Conservation (phyloP, 1,139 yeast species). For the Suhomyces wounanorum region DNA sequence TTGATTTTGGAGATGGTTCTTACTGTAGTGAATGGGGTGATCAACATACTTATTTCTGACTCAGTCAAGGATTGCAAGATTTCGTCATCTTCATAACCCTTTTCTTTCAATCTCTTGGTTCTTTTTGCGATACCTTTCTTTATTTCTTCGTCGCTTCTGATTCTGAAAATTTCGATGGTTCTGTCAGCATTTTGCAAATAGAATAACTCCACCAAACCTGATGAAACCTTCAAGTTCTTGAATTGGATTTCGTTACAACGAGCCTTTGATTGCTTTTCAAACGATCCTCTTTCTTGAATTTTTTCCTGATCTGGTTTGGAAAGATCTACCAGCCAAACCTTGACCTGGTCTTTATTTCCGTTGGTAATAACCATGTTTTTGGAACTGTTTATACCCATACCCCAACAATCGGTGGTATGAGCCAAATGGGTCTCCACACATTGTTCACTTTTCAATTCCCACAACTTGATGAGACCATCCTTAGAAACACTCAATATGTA, state of each 20-base stretch:
- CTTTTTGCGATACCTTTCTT: conserved; percentile 77
- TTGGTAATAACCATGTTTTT: conserved; percentile 60
- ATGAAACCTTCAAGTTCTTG: conserved; percentile 34
- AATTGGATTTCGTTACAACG: conserved; percentile 69
- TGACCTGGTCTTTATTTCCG: conserved; percentile 80
- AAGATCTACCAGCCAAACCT: conserved; percentile 75
- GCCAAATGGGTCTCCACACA: conserved; percentile 95
- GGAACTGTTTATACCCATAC: conserved; percentile 52
- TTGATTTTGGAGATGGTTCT: conserved; percentile 60
- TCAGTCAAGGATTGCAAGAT: conserved; percentile 53
- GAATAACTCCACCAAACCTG: conserved; percentile 46
- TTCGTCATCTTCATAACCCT: conserved; percentile 64
- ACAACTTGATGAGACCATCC: conserved; percentile 86
- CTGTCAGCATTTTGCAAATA: conserved; percentile 78
- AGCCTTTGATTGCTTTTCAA: conserved; percentile 78
- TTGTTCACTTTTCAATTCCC: conserved; percentile 90
- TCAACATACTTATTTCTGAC: conserved; percentile 58
- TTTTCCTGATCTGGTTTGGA: conserved; percentile 52
- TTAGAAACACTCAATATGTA: conserved; percentile 78
- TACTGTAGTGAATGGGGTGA: conserved; percentile 64
- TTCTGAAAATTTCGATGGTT: conserved; percentile 77
- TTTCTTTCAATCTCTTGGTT: conserved; percentile 75
- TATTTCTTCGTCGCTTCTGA: conserved; percentile 77
- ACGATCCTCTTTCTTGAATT: conserved; percentile 61
- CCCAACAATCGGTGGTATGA: conserved; percentile 93